Evolutionary conservation across 768 basidiomycete species (phyloP).

Genomic region (Tylopilus intermedius): DNA sequence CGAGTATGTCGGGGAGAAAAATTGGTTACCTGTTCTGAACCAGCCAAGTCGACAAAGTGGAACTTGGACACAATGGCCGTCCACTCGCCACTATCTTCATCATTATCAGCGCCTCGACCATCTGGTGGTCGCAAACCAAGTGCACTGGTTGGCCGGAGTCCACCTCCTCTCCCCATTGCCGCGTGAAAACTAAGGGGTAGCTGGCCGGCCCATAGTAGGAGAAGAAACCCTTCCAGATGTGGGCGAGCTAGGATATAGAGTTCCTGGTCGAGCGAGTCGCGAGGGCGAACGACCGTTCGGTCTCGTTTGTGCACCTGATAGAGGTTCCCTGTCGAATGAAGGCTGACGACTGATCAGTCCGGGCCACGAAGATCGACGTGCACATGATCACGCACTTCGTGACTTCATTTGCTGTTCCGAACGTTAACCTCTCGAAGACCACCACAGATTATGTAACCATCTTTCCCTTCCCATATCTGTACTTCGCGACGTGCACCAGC

Average conservation of each 20-base stretch:
- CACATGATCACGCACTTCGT: constrained; percentile 66
- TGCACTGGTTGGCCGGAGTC: constrained; percentile 72
- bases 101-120: constrained; percentile 31
- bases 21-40: constrained; percentile 76
- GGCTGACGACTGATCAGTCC: constrained; percentile 42
- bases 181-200: constrained; percentile 74
- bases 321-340: constrained; percentile 86
- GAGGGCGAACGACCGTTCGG: constrained; percentile 72
- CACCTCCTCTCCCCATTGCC: constrained; percentile 65
- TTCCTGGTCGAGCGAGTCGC: constrained; percentile 78
- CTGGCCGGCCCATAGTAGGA: constrained; percentile 72
- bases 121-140: constrained; percentile 65
- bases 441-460: constrained; percentile 95
- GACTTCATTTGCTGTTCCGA: constrained; percentile 77
- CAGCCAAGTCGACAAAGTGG: constrained; percentile 97
- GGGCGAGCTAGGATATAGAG: constrained; percentile 50
- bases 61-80: constrained; percentile 90
- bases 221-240: constrained; percentile 52
- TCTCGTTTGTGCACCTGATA: constrained; percentile 91
- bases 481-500: constrained; percentile 72
- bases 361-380: constrained; percentile 7
- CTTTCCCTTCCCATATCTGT: constrained; percentile 94
- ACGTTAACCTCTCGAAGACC: constrained; percentile 91
- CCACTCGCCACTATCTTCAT: constrained; percentile 78
- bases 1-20: constrained; percentile 3